phyloP scores from a whole-genome alignment of 805 yeast species.

The Zygosaccharomyces kombuchaensis region DNA sequence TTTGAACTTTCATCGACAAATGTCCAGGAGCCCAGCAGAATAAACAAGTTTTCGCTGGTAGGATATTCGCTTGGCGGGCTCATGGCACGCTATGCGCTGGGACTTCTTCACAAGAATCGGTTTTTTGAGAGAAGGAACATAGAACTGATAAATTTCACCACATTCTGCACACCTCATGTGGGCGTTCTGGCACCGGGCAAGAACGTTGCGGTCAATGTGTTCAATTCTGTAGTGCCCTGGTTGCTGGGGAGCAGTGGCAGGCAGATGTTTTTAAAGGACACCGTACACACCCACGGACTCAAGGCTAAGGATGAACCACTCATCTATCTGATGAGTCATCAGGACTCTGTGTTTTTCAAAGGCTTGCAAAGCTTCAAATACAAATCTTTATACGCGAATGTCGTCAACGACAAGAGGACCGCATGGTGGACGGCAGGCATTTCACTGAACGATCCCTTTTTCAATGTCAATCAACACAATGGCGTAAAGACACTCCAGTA shows the following conservation, averaged over 20 bases:
- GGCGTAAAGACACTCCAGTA: slow-evolving; percentile 44
- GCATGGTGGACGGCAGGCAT: slow-evolving; percentile 82
- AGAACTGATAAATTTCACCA: slow-evolving; percentile 54
- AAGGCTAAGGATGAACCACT: slow-evolving; percentile 41
- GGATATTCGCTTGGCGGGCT: slow-evolving; percentile 89
- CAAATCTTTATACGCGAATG: slow-evolving; percentile 64
- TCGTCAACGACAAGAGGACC: slow-evolving; percentile 74
- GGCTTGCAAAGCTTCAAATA: slow-evolving; percentile 52
- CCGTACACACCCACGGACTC: slow-evolving; percentile 15
- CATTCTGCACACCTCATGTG: slow-evolving; percentile 70
- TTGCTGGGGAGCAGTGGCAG: slow-evolving; percentile 67
- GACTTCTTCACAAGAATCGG: slow-evolving; percentile 54
- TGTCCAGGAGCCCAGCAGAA: slow-evolving; percentile 33
- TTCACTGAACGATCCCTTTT: slow-evolving; percentile 56
- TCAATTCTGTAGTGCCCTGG: slow-evolving; percentile 60
- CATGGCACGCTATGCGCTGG: slow-evolving; percentile 72
- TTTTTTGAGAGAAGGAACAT: slow-evolving; percentile 43
- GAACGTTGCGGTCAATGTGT: slow-evolving; percentile 46
- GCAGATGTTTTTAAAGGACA: slow-evolving; percentile 65
- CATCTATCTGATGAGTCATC: slow-evolving; percentile 60
- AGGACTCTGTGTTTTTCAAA: slow-evolving; percentile 53
- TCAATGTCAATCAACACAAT: slow-evolving; percentile 41
- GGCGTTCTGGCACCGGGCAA: slow-evolving; percentile 59
- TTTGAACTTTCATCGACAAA: slow-evolving; percentile 14
- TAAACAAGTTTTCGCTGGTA: slow-evolving; percentile 63